phyloP scores from a whole-genome alignment of 176 grass and related monocot genomes.

The Cenchrus fungigraminus region DNA sequence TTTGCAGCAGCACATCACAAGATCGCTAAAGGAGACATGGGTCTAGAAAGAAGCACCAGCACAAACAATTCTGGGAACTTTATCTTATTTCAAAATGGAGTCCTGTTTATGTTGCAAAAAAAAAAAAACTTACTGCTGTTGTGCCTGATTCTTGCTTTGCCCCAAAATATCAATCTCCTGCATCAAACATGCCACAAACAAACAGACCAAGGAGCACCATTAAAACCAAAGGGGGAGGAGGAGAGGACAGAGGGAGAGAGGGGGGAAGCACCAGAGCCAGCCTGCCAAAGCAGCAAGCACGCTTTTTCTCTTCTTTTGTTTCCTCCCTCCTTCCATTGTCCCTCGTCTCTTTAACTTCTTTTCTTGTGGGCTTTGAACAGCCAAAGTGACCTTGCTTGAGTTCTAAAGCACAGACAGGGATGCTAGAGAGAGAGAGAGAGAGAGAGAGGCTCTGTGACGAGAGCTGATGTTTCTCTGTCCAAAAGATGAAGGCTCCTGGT shows the following conservation, averaged over 20 bases:
- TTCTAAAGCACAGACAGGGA: conserved; percentile 55
- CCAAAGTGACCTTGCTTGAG: conserved; percentile 51
- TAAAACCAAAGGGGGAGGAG: conserved; percentile 12
- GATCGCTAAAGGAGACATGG: conserved; percentile 32
- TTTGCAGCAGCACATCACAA: conserved; percentile 25
- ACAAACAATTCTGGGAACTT: background rate
- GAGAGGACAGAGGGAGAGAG: background rate
- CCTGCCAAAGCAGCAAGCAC: conserved; percentile 46
- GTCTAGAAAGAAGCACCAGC: conserved; percentile 18
- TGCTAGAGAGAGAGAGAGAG: background rate
- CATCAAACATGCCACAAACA: conserved; percentile 29
- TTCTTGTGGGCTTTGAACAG: conserved; percentile 57
- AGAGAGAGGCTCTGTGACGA: background rate
- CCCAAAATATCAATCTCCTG: background rate
- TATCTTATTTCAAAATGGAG: background rate
- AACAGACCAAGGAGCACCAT: conserved; percentile 13
- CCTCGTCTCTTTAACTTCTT: conserved; percentile 64
- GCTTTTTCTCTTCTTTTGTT: conserved; percentile 44
- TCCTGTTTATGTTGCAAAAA: conserved; percentile 15
- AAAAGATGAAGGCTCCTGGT: conserved; percentile 36
- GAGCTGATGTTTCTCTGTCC: conserved; percentile 35
- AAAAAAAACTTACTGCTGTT: background rate
- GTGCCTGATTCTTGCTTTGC: background rate
- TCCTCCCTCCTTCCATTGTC: conserved; percentile 24
- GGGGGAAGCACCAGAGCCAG: conserved; percentile 12